phyloP scores from a whole-genome alignment of 495 filamentous ascomycete genomes.

The Amniculicola lignicola region DNA sequence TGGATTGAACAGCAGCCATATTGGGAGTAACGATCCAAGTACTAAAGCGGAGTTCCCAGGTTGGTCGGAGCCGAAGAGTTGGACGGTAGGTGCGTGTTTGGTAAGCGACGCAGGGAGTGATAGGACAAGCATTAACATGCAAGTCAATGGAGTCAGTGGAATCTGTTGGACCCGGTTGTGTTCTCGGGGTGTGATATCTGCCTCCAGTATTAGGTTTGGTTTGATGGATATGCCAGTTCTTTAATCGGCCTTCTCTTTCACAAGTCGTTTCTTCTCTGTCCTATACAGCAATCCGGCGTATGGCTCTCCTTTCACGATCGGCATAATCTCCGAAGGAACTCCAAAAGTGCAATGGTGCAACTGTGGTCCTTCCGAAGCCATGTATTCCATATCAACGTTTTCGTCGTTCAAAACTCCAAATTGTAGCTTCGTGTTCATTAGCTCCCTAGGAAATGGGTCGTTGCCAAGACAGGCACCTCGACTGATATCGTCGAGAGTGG shows the following conservation, averaged over 20 bases:
- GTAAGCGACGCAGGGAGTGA: constrained; percentile 78
- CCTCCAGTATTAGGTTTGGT: not conserved
- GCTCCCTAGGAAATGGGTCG: constrained; percentile 25
- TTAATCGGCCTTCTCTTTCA: not conserved
- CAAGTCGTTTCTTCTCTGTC: not conserved
- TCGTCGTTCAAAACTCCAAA: constrained; percentile 23
- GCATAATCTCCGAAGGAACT: constrained; percentile 7
- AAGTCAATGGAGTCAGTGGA: constrained; percentile 31
- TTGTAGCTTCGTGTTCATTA: constrained; percentile 17
- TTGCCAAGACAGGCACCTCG: constrained; percentile 27
- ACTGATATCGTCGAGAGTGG: constrained; percentile 23
- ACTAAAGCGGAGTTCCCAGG: constrained; percentile 57
- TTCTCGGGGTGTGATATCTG: not conserved
- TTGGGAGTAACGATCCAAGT: constrained; percentile 51
- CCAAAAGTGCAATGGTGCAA: constrained; percentile 22
- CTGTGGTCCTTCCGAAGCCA: constrained; percentile 1
- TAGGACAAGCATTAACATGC: constrained; percentile 74
- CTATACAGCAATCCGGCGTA: constrained; percentile 17
- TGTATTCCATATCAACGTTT: constrained; percentile 14
- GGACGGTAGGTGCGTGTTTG: constrained; percentile 80
- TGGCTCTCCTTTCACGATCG: constrained; percentile 2
- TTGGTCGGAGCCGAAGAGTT: constrained; percentile 72
- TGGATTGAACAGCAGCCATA: constrained; percentile 55
- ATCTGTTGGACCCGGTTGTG: not conserved
- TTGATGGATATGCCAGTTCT: constrained; percentile 10